Percentiles rank a stretch among this genome's conserved stretches.
phyloP scores from a whole-genome alignment of 441 rosid species.

The Breynia disticha region DNA sequence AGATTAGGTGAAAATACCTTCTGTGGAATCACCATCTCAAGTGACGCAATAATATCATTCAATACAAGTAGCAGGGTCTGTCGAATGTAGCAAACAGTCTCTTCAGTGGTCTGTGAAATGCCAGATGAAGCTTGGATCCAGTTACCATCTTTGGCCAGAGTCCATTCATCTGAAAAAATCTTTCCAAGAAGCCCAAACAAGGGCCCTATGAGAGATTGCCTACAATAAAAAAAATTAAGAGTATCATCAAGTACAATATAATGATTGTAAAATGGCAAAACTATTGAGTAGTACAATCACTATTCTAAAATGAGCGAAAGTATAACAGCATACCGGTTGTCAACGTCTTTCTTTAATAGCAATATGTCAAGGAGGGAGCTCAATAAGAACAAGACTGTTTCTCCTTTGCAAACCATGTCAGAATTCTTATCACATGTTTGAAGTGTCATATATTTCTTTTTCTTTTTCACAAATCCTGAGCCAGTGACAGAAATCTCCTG shows the following conservation, averaged over 20 bases:
- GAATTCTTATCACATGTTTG: conserved; percentile 22
- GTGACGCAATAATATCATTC: conserved; percentile 58
- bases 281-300: conserved; percentile 1
- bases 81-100: conserved; percentile 39
- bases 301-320: not conserved
- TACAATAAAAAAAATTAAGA: conserved; percentile 20
- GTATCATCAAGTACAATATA: not conserved
- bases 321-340: conserved; percentile 52
- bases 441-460: conserved; percentile 34
- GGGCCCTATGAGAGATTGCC: conserved; percentile 72
- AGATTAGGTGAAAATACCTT: conserved; percentile 41
- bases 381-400: conserved; percentile 38
- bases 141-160: conserved; percentile 25
- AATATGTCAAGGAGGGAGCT: conserved; percentile 77
- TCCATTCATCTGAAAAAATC: conserved; percentile 47
- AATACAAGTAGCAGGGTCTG: conserved; percentile 62
- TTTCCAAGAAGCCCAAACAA: conserved; percentile 68
- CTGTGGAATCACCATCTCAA: conserved; percentile 19
- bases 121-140: conserved; percentile 35
- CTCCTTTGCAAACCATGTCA: conserved; percentile 32
- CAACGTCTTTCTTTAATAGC: conserved; percentile 67
- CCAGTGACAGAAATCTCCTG: conserved; percentile 26
- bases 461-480: conserved; percentile 48
- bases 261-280: conserved; percentile 5
- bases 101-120: conserved; percentile 26